A percentile compares a stretch with the other conserved stretches of the same genome.
Conservation (phyloP, 345 rosid genomes). For the Rubroshorea leprosula region DNA sequence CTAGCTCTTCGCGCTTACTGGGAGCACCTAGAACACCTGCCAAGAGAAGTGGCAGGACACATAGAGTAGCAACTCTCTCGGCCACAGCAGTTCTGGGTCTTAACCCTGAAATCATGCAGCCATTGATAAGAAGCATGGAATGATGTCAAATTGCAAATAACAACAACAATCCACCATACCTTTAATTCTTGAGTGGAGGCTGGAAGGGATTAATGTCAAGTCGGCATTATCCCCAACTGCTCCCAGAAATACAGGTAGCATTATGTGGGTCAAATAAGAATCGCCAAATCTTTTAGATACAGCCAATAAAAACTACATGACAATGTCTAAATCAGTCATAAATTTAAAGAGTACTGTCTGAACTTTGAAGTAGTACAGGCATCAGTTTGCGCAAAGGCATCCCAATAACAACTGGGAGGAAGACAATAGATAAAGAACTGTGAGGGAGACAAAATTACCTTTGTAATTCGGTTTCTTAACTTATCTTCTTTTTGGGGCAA, state of each 20-base stretch:
- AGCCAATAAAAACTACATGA: constrained; percentile 75
- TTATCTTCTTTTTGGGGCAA: constrained; percentile 85
- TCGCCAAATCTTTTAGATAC: constrained; percentile 68
- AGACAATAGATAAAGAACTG: constrained; percentile 20
- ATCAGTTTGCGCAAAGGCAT: constrained; percentile 4
- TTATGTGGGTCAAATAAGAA: constrained; percentile 68
- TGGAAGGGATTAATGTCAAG: constrained; percentile 58
- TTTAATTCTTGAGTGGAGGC: constrained; percentile 55
- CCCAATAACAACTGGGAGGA: constrained; percentile 10
- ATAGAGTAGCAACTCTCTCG: constrained; percentile 64
- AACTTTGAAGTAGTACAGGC: constrained; percentile 6
- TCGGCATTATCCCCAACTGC: constrained; percentile 83
- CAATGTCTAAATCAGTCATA: constrained; percentile 18
- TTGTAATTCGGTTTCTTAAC: constrained; percentile 72
- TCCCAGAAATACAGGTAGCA: constrained; percentile 79
- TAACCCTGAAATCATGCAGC: constrained; percentile 51
- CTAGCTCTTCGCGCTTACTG: constrained; percentile 56
- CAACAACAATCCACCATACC: constrained; percentile 29
- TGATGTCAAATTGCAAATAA: constrained; percentile 4
- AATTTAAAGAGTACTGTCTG: background rate
- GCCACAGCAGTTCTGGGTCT: constrained; percentile 76
- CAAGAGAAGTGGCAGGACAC: constrained; percentile 82
- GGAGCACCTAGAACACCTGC: constrained; percentile 94
- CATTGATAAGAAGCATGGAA: constrained; percentile 14
- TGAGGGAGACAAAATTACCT: constrained; percentile 41